Base-by-base conservation (phyloP, 148 eudicot species). In the Nepenthes mirabilis region DNA sequence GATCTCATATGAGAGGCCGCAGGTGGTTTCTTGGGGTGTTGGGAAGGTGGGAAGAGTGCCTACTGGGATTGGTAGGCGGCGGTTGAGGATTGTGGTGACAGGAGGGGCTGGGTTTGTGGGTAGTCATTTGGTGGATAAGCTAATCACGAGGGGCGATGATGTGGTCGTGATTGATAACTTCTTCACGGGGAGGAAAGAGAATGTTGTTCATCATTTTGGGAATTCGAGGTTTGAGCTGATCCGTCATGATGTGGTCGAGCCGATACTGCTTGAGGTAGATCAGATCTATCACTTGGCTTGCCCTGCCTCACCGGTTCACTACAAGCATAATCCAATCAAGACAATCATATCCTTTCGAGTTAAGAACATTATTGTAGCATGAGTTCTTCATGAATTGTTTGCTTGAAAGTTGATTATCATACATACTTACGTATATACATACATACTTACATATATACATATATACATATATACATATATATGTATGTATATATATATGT, bases 221-320 rank as follows among this genome's bases (percentile, higher is more conserved):
- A 74, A 87, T 50, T 75, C 82, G 0, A 79, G 85, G 65, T 87
- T 87, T 43, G 95, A 87, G 77, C 65, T 87, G 36, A 80, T 87
- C 57, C 79, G 95, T 56, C 95, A 84, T 66, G 95, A 87, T 77
- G 95, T 87, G 50, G 95, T 87, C 14, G 90, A 87, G 34, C 90
- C 95, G 0, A 82, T 87, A 51, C 57, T 87, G 66, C 59, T 87
- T 65, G 95, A 86, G 73, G 95, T 86, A 57, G 95, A 86, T 83
- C 95, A 86, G 75, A 83, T 83, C 74, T 86, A 83, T 69, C 95
- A 86, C 63, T 68, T 86, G 71, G 95, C 90, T 59, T 86, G 95
- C 61, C 95, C 95, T 23, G 95, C 95, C 11, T 86, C 95, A 2
- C 95, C 95, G 0, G 90, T 86, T 66, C 90, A 86, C 68, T 86